These are phyloP conservation scores for Malus hybrid DNA, from an alignment of 331 rosid species.

Conservation along the genomic window DNA sequence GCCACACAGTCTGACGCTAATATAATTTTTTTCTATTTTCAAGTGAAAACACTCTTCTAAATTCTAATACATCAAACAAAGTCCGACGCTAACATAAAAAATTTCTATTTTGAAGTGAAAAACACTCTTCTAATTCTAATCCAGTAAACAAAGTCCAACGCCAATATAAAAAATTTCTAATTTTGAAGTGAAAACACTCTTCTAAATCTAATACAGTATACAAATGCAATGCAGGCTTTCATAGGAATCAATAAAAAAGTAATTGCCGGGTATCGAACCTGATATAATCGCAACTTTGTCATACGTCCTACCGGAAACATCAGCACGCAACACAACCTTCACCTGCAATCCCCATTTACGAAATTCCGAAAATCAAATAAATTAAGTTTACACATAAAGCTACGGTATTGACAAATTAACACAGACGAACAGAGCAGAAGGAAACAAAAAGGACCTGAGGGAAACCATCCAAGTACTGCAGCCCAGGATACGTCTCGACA, in stretches of 20 bases:
- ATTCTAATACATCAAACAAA: neutral
- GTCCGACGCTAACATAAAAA: too few species aligned
- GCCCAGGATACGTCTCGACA: constrained; percentile 81
- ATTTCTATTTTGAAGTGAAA: too few species aligned
- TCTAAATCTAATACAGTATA: neutral
- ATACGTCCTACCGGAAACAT: constrained; percentile 59
- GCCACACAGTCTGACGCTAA: neutral
- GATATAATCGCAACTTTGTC: constrained; percentile 90
- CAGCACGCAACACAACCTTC: constrained; percentile 91
- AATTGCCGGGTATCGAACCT: constrained; percentile 30
- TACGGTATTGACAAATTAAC: neutral
- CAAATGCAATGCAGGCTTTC: neutral
- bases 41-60: neutral
- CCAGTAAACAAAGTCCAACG: too few species aligned
- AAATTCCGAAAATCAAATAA: neutral
- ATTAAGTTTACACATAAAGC: neutral
- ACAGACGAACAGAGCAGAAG: neutral
- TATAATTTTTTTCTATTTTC: neutral
- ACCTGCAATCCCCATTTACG: constrained; percentile 44
- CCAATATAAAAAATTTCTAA: too few species aligned
- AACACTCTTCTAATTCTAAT: too few species aligned
- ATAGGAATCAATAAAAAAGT: neutral
- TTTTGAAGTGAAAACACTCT: neutral
- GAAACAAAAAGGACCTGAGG: constrained; percentile 44
- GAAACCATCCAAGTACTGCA: constrained; percentile 90